A percentile compares a stretch with the other conserved stretches of the same genome.
These are phyloP conservation scores for Blastobotrys muscicola DNA, from an alignment of 805 yeast genomes.

Conservation along the genomic window DNA sequence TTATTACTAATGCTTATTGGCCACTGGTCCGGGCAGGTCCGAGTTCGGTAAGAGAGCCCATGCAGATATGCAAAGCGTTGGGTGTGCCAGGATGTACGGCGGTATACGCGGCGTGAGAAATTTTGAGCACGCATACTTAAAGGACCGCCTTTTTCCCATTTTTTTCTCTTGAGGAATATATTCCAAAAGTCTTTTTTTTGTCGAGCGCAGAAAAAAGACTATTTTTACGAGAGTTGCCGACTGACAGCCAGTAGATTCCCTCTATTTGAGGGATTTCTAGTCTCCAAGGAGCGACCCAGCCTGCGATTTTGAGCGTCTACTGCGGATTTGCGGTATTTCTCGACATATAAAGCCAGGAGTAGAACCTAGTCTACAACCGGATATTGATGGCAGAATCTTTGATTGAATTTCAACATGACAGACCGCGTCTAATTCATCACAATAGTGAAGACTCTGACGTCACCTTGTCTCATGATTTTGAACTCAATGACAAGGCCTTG, in stretches of 20 bases:
- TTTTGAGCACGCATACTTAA: no score
- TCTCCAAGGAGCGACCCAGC: not conserved
- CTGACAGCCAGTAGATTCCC: conserved; percentile 18
- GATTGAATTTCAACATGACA: no score
- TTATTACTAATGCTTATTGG: no score
- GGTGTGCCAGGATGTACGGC: no score
- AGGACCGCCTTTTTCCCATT: not conserved
- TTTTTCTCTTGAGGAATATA: not conserved
- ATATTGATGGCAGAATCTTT: no score
- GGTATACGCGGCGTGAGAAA: no score
- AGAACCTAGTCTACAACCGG: no score
- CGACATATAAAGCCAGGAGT: no score
- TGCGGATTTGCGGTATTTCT: no score
- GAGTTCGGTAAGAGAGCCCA: no score
- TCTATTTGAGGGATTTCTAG: conserved; percentile 13
- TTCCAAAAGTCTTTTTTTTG: conserved; percentile 1
- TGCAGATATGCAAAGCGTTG: no score
- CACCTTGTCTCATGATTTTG: not conserved
- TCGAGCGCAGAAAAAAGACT: not conserved
- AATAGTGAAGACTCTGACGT: not conserved
- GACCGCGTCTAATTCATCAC: not conserved
- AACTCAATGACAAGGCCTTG: conserved; percentile 1
- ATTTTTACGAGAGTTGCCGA: conserved; percentile 26
- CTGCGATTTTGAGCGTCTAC: not conserved
- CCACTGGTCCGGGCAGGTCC: no score